Percentiles rank a stretch among this genome's conserved stretches.
Conservation (phyloP, 345 rosid species). For the Salix viminalis region DNA sequence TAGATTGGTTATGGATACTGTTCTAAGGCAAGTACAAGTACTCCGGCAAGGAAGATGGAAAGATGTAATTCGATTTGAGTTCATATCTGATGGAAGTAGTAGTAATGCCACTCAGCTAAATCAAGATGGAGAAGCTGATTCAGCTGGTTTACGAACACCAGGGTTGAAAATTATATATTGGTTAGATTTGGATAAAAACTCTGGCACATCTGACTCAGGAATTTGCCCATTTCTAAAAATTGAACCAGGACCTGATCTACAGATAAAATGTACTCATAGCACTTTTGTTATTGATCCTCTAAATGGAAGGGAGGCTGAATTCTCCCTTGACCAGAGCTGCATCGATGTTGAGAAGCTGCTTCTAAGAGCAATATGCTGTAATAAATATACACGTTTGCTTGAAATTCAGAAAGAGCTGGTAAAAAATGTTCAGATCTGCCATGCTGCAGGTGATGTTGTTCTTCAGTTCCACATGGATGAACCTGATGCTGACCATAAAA, state of each 20-base stretch:
- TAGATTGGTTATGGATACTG: constrained; percentile 91
- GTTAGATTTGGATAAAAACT: constrained; percentile 69
- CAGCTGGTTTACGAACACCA: constrained; percentile 67
- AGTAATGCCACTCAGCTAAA: constrained; percentile 45
- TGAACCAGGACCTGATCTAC: constrained; percentile 83
- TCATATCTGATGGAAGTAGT: constrained; percentile 58
- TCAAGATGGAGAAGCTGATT: constrained; percentile 87
- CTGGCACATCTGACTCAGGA: constrained; percentile 41
- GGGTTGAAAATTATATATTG: constrained; percentile 84
- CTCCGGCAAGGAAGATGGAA: constrained; percentile 94
- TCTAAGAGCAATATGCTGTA: constrained; percentile 80
- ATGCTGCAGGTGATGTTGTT: constrained; percentile 60
- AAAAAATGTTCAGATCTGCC: constrained; percentile 62
- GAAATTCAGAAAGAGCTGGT: constrained; percentile 86
- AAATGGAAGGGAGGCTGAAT: constrained; percentile 75
- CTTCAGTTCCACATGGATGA: constrained; percentile 56
- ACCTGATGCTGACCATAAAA: constrained; percentile 40
- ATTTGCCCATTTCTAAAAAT: constrained; percentile 71
- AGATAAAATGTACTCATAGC: constrained; percentile 71
- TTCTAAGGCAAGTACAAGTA: constrained; percentile 83
- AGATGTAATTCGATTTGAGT: constrained; percentile 83
- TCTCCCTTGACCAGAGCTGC: constrained; percentile 75
- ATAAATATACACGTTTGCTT: constrained; percentile 84
- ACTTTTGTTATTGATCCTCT: constrained; percentile 80
- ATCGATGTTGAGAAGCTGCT: constrained; percentile 88